phyloP scores from a whole-genome alignment of 345 rosid species.

The Tarenaya hassleriana region DNA sequence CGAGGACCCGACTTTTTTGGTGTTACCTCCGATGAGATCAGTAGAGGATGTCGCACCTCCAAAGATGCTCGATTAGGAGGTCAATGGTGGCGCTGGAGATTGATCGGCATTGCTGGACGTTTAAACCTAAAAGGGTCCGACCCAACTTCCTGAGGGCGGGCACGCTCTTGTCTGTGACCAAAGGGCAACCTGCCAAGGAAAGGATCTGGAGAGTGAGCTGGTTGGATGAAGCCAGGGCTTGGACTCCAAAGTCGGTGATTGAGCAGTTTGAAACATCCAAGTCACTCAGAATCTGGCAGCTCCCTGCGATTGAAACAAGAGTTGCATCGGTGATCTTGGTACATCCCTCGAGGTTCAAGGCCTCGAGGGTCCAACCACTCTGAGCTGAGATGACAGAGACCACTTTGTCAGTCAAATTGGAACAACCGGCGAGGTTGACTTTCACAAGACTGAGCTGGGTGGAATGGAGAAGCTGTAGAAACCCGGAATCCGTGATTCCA shows the following conservation, averaged over 20 bases:
- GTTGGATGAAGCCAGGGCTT: constrained; percentile 44
- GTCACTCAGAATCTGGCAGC: constrained; percentile 66
- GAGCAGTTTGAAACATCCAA: constrained; percentile 70
- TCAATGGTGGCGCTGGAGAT: constrained; percentile 48
- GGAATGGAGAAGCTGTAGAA: constrained; percentile 50
- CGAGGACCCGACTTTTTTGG: background rate
- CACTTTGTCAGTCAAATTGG: constrained; percentile 57
- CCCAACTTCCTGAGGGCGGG: constrained; percentile 50
- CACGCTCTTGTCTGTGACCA: constrained; percentile 64
- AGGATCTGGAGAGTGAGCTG: constrained; percentile 66
- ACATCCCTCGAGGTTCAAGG: constrained; percentile 71
- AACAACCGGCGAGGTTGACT: constrained; percentile 70
- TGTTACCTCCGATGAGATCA: constrained; percentile 19
- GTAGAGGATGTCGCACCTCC: constrained; percentile 82
- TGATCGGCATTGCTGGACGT: constrained; percentile 71
- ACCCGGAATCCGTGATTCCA: constrained; percentile 67
- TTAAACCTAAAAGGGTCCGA: constrained; percentile 61
- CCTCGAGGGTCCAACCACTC: constrained; percentile 70
- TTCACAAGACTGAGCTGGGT: constrained; percentile 57
- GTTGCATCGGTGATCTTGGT: constrained; percentile 54
- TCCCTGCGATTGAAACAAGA: constrained; percentile 52
- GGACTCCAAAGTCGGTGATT: constrained; percentile 60
- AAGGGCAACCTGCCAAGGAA: constrained; percentile 60
- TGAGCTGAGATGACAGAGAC: constrained; percentile 46
- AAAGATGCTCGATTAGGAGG: constrained; percentile 54